Evolutionary conservation across 1,284 basidiomycete species (phyloP).

Genomic region (Pseudozyma pruni): DNA sequence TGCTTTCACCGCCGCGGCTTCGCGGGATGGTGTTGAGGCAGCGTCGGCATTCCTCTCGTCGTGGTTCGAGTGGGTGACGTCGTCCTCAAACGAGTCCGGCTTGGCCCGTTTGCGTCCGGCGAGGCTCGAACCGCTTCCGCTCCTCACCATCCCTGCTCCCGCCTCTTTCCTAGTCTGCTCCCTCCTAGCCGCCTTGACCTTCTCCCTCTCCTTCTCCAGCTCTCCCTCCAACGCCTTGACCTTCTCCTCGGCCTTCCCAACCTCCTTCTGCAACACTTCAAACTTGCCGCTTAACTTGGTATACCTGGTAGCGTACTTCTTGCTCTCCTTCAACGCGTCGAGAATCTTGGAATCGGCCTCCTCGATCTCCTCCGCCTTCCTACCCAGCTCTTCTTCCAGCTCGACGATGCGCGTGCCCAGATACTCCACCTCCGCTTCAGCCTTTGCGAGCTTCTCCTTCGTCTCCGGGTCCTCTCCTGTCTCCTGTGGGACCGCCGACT

Average conservation of each 20-base stretch:
- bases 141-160: neutral
- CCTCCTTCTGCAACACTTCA: conserved; percentile 26
- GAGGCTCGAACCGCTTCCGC: neutral
- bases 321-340: conserved; percentile 53
- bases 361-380: conserved; percentile 59
- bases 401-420: conserved; percentile 30
- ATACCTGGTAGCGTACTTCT: conserved; percentile 41
- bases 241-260: neutral
- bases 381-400: conserved; percentile 51
- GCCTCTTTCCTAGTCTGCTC: neutral
- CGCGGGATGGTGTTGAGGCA: too few relatives aligned
- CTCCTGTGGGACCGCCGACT: neutral
- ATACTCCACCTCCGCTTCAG: conserved; percentile 18
- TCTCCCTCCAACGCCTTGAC: neutral
- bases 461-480: neutral
- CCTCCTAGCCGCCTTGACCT: neutral
- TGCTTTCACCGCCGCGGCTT: conserved; percentile 9
- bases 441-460: neutral
- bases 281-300: conserved; percentile 22
- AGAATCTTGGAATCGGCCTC: conserved; percentile 61
- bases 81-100: conserved; percentile 11
- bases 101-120: conserved; percentile 30
- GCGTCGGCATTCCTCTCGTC: neutral
- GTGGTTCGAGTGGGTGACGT: neutral
- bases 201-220: neutral